Percentiles rank a stretch among this genome's conserved stretches.
Conservation (phyloP, 2,329 filamentous ascomycete species). For the Apiospora rasikravindrae region DNA sequence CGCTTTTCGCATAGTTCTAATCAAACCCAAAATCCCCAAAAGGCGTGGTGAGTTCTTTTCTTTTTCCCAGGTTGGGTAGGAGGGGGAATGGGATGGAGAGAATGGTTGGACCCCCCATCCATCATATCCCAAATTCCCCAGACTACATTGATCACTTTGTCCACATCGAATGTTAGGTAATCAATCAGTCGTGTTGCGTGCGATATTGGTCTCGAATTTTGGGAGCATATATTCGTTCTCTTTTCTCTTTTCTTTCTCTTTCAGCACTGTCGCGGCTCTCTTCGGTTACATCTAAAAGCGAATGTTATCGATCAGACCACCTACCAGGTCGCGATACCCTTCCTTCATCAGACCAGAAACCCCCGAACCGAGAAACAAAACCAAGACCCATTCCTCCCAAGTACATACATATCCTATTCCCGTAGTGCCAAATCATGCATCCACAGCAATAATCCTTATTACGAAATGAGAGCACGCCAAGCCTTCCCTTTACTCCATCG, state of each 20-base stretch:
- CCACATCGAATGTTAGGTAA: too few relatives aligned
- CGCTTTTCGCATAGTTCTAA: too few relatives aligned
- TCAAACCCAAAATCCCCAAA: too few relatives aligned
- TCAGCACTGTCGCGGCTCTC: too few relatives aligned
- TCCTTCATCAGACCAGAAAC: not conserved
- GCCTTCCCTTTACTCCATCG: not conserved
- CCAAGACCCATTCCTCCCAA: not conserved
- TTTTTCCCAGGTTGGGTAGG: too few relatives aligned
- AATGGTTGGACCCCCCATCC: too few relatives aligned
- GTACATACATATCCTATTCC: not conserved
- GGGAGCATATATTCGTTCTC: not conserved
- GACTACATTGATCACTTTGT: too few relatives aligned
- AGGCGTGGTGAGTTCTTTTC: too few relatives aligned
- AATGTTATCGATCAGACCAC: not conserved
- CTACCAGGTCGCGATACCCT: not conserved
- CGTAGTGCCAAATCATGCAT: not conserved
- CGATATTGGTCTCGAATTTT: not conserved
- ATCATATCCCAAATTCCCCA: too few relatives aligned
- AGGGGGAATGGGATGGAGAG: too few relatives aligned
- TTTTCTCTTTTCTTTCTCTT: not conserved
- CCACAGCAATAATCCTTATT: not conserved
- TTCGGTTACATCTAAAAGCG: not conserved
- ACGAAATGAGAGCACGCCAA: not conserved
- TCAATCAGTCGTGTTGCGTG: not conserved
- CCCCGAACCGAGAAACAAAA: not conserved